Conservation (phyloP, 106 monocot genomes). For the Dioscorea dumetorum region DNA sequence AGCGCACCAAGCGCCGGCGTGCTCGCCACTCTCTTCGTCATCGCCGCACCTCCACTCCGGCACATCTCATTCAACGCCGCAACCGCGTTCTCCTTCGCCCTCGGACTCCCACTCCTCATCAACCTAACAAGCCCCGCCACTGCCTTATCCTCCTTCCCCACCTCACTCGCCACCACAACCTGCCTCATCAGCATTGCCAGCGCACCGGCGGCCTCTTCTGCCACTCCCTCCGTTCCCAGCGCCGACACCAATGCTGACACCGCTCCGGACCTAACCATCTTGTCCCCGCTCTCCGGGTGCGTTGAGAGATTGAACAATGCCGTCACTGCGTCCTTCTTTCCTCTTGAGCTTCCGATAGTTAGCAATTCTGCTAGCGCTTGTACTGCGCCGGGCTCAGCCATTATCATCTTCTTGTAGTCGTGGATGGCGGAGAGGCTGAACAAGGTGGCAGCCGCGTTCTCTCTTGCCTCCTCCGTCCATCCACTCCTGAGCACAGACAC, state of each 20-base stretch:
- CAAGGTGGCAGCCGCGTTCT: constrained; percentile 61
- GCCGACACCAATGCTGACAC: constrained; percentile 34
- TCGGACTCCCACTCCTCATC: constrained; percentile 47
- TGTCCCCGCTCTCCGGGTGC: constrained; percentile 12
- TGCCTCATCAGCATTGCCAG: constrained; percentile 43
- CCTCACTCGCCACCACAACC: constrained; percentile 6
- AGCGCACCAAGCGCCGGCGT: constrained; percentile 30
- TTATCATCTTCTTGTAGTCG: constrained; percentile 43
- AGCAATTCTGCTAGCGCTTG: constrained; percentile 28
- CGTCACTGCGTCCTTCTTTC: constrained; percentile 62
- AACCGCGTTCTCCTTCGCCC: constrained; percentile 58
- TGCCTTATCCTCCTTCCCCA: constrained; percentile 15
- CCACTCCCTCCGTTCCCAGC: constrained; percentile 29
- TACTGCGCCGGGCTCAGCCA: constrained; percentile 30
- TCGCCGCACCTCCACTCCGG: constrained; percentile 21
- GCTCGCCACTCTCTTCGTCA: constrained; percentile 30
- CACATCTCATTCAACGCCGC: constrained; percentile 52
- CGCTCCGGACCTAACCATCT: constrained; percentile 39
- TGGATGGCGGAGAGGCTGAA: constrained; percentile 58
- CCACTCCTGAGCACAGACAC: constrained; percentile 27
- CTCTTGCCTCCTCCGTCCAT: constrained; percentile 35
- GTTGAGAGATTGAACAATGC: constrained; percentile 57
- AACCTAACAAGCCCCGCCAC: constrained; percentile 17
- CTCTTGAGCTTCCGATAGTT: constrained; percentile 39
- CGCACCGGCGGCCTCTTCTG: constrained; percentile 56